phyloP scores from a whole-genome alignment of 257 asterid genomes.

The Phtheirospermum japonicum region DNA sequence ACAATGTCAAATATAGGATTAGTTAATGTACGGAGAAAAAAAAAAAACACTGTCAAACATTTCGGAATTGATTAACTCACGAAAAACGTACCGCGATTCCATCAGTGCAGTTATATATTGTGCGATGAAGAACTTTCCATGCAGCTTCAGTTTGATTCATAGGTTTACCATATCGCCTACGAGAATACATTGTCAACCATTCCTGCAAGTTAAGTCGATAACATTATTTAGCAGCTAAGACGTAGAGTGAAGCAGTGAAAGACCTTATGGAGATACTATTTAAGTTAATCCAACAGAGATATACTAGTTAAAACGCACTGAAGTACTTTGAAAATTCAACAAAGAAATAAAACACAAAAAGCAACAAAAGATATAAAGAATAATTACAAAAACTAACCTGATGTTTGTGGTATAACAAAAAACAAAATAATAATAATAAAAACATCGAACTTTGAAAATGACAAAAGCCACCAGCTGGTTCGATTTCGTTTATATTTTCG shows the following conservation, averaged over 20 bases:
- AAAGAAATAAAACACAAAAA: not conserved
- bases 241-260: not conserved
- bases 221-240: conserved; percentile 15
- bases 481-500: no score
- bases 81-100: conserved; percentile 77
- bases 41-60: not conserved
- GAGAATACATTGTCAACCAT: conserved; percentile 75
- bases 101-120: conserved; percentile 91
- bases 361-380: not conserved
- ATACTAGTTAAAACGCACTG: no score
- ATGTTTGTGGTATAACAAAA: not conserved
- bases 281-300: not conserved
- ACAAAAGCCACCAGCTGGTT: no score
- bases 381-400: not conserved
- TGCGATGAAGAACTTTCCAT: conserved; percentile 77
- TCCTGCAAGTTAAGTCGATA: conserved; percentile 49
- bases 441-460: no score
- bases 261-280: conserved; percentile 7
- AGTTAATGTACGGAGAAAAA: no score
- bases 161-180: conserved; percentile 87
- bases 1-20: conserved; percentile 4
- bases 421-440: no score
- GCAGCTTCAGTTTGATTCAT: conserved; percentile 65
- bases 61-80: conserved; percentile 8
- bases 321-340: not conserved